Conservation (phyloP, 805 yeast genomes). For the Metahyphopichia silvanorum region DNA sequence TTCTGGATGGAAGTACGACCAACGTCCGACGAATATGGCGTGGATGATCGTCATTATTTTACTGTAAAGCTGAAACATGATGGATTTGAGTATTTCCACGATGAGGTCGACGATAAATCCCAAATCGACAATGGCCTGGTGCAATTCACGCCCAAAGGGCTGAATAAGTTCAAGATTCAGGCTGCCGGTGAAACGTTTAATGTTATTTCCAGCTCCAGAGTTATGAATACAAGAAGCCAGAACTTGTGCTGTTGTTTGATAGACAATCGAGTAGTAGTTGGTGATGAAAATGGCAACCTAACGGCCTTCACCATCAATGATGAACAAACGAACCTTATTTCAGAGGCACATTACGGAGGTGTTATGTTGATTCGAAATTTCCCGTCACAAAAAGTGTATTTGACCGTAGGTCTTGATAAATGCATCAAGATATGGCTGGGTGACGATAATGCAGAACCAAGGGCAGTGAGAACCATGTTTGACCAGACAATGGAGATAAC, state of each 20-base stretch:
- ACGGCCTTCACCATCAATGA: background rate
- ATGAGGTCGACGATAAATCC: background rate
- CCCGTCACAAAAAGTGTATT: conserved; percentile 61
- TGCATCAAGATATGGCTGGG: conserved; percentile 65
- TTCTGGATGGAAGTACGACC: too few species aligned
- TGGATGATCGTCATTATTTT: too few species aligned
- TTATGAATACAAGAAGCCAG: too few species aligned
- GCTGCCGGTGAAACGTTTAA: too few species aligned
- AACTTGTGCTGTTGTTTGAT: too few species aligned
- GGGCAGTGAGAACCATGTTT: conserved; percentile 36
- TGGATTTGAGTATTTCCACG: background rate
- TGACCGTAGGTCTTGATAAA: conserved; percentile 60
- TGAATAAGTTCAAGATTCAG: too few species aligned
- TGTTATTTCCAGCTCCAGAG: too few species aligned
- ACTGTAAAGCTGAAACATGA: too few species aligned
- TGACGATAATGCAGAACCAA: conserved; percentile 10
- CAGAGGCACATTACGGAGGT: conserved; percentile 53
- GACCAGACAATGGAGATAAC: conserved; percentile 51
- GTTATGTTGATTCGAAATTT: conserved; percentile 47
- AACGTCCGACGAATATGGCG: too few species aligned
- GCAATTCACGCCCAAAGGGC: too few species aligned
- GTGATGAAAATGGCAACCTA: background rate
- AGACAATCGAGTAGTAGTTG: background rate
- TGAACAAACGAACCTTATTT: background rate
- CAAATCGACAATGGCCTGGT: too few species aligned